Base-by-base conservation (phyloP, 163 green algal species). In the Prototheca stagnorum region DNA sequence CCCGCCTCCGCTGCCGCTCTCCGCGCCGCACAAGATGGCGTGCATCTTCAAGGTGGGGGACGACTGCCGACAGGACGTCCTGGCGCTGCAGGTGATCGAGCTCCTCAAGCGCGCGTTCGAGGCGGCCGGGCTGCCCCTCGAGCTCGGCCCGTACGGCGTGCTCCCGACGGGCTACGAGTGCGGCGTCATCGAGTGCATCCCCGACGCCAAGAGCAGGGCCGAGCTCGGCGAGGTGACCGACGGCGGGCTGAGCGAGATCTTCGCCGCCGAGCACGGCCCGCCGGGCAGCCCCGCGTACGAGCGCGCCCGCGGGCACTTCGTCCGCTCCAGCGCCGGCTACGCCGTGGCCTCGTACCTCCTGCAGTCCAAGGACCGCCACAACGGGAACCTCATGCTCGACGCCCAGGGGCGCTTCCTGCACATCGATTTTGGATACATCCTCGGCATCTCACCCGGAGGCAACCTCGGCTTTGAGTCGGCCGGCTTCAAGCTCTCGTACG, bases 361-460 rank as follows among this genome's bases (percentile, higher is more conserved):
- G 47, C 73, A 93, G 72, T 74, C 79, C 59, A 97, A 97, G 73
- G 88, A 97, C 71, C 77, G 88, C 15, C 88, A 97, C 79, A 97
- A 97, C 43, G 88, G 88, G 54, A 97, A 97, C 73, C 79, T 97
- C 28, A 77, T 97, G 55, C 73, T 96, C 26, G 78, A 93, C 58
- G 72, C 57, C 21, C 47, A 78, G 22, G 88, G 88, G 21, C 77
- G 80, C 51, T 62, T 97, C 28, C 77, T 97, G 44, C 88, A 97
- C 77, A 97, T 97, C 49, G 88, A 97, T 73, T 97, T 97, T 73
- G 88, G 88, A 1, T 97, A 95, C 72, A 95, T 97, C 53, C 68
- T 97, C 44, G 88, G 93, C 62, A 97, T 96, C 62, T 88, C 69
- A 9, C 88, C 88, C 47, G 69, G 72, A 29, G 74, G 73, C 54